Evolutionary conservation across 2,329 filamentous ascomycete species (phyloP).

Genomic region (Exophiala sideris): DNA sequence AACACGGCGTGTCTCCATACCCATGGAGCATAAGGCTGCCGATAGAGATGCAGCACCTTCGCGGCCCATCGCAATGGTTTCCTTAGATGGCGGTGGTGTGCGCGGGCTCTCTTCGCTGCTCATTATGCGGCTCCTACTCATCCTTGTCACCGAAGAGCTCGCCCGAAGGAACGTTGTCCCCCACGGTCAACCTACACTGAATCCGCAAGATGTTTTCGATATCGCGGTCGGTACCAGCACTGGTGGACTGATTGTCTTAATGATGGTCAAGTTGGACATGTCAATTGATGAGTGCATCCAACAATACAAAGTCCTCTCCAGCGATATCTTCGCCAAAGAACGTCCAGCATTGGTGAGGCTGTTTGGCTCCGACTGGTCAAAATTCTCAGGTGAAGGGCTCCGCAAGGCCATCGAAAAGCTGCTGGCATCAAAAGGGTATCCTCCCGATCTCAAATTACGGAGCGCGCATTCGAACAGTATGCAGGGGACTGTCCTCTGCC

Average conservation of each 20-base stretch:
- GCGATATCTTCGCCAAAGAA: constrained; percentile 19
- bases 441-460: constrained; percentile 12
- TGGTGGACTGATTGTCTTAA: constrained; percentile 45
- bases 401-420: constrained; percentile 16
- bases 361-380: constrained; percentile 20
- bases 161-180: constrained; percentile 13
- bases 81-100: constrained; percentile 40
- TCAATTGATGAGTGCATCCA: constrained; percentile 42
- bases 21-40: background rate
- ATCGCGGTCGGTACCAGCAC: constrained; percentile 42
- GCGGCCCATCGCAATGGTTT: constrained; percentile 18
- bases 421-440: constrained; percentile 12
- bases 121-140: constrained; percentile 38
- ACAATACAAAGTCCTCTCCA: constrained; percentile 40
- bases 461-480: constrained; percentile 12
- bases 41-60: background rate
- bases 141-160: constrained; percentile 27
- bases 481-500: constrained; percentile 19
- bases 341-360: constrained; percentile 13
- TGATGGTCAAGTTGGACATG: constrained; percentile 48
- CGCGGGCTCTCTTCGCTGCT: constrained; percentile 39
- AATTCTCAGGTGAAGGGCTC: constrained; percentile 17
- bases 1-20: background rate
- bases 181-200: constrained; percentile 4
- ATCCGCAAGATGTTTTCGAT: constrained; percentile 39